Evolutionary conservation across 2,329 filamentous ascomycete genomes (phyloP).

Genomic region (Alternaria angustiovoidea): DNA sequence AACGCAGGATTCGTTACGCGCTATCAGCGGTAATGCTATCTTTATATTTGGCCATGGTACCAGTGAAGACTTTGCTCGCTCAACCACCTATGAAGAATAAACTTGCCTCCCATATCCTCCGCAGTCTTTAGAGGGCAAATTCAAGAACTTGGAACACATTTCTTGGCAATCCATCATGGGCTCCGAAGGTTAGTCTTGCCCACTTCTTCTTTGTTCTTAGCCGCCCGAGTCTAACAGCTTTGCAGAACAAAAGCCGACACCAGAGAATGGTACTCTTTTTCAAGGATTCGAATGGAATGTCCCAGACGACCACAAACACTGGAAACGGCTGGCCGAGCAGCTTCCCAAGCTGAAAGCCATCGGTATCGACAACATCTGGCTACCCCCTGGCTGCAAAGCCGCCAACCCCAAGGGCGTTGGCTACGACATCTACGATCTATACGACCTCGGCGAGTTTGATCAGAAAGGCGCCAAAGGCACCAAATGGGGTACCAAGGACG

Average conservation of each 20-base stretch:
- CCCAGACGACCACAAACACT: conserved; percentile 67
- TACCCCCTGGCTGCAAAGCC: conserved; percentile 76
- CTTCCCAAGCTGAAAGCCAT: conserved; percentile 65
- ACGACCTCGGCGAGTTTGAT: conserved; percentile 75
- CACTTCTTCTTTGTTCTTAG: neutral
- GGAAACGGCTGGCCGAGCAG: conserved; percentile 63
- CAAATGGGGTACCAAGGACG: conserved; percentile 73
- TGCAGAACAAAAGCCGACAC: conserved; percentile 42
- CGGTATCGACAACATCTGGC: conserved; percentile 66
- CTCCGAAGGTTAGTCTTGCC: conserved; percentile 34
- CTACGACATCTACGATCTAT: conserved; percentile 70
- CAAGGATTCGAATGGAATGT: conserved; percentile 79
- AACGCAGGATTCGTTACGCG: conserved; percentile 10
- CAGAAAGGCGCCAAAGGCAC: conserved; percentile 70
- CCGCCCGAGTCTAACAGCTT: conserved; percentile 12
- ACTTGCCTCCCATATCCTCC: neutral
- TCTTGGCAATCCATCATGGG: conserved; percentile 27
- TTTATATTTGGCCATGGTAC: conserved; percentile 15
- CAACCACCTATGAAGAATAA: neutral
- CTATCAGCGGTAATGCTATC: conserved; percentile 11
- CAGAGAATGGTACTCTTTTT: conserved; percentile 61
- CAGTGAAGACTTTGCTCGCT: neutral
- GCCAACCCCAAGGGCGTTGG: conserved; percentile 69
- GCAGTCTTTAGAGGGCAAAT: neutral
- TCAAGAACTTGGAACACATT: neutral